Base-by-base conservation (phyloP, 2,329 filamentous ascomycete species). In the Penicillium psychrosexuale region DNA sequence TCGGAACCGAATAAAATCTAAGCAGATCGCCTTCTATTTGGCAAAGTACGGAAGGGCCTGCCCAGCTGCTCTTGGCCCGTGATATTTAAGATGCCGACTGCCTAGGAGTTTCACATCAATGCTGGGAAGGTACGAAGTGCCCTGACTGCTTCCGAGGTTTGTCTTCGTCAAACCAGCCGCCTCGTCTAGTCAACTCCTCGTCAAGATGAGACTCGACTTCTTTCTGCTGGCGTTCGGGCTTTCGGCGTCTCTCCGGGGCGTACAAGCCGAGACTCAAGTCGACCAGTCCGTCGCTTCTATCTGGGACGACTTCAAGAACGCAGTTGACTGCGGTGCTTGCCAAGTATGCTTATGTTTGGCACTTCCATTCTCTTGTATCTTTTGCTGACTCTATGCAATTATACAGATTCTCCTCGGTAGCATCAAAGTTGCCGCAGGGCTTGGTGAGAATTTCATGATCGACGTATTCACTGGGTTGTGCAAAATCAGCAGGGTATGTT, bases 371-470 rank as follows among this genome's bases (percentile, higher is more conserved):
- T 5, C 8, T 15, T 15, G 2, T 13, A 12, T 19, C 8, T 8
- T 12, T 8, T 9, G 13, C 34, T 47, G 2, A 49, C 12, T 15
- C 27, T 22, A 46, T 8, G 13, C 4, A 27, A 30, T 48, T 42
- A 24, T 30, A 45, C 17, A 59, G 69, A 59, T 65, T 27, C 61
- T 78, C 12, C 63, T 79, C 3, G 61, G 69, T 17, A 62, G 74
- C 8, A 72, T 82, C 22, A 79, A 81, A 58, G 71, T 72, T 2
- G 62, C 80, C 24, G 75, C 78, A 8, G 62, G 62, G 19, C 59
- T 79, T 3, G 78, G 80, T 3, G 75, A 81, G 36, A 55, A 64
- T 12, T 63, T 71, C 8, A 76, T 82, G 53, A 66, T 77, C 30
- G 62, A 64, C 57, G 67, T 71, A 1, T 62, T 76, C 19, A 72